phyloP scores from a whole-genome alignment of 371 early-diverging fungal species.

The Syncephalastrum sp. region DNA sequence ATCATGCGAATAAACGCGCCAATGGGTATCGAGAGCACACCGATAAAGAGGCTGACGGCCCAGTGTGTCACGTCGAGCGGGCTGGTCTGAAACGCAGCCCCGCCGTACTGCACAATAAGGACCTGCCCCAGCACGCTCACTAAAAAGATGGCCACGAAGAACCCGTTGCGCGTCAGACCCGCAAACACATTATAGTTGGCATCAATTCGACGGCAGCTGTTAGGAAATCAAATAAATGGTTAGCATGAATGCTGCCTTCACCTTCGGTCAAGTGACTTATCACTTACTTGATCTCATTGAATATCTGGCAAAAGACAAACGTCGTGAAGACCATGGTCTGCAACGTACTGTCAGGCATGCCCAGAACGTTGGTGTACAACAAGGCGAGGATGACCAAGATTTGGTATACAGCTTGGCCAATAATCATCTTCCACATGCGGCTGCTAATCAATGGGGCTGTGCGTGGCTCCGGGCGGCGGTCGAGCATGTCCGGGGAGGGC shows the following conservation, averaged over 20 bases:
- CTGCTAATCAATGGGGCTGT: constrained; percentile 63
- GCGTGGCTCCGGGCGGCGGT: constrained; percentile 58
- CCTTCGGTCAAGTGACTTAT: too few relatives aligned
- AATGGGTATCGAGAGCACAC: constrained; percentile 66
- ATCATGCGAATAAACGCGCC: constrained; percentile 69
- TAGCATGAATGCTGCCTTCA: not conserved
- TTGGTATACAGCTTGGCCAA: constrained; percentile 61
- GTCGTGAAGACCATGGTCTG: constrained; percentile 72
- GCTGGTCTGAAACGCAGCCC: constrained; percentile 57
- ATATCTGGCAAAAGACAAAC: constrained; percentile 79
- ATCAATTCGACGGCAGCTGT: constrained; percentile 66
- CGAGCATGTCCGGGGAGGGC: constrained; percentile 61
- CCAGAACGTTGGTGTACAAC: constrained; percentile 37
- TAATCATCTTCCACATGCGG: constrained; percentile 78
- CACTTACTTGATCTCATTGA: constrained; percentile 69
- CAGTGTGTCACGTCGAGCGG: constrained; percentile 59
- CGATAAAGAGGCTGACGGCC: constrained; percentile 64
- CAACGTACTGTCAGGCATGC: constrained; percentile 22
- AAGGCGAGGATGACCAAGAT: constrained; percentile 51
- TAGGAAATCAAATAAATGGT: constrained; percentile 2
- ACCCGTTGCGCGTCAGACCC: constrained; percentile 52
- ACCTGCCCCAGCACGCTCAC: constrained; percentile 57
- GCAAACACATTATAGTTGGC: constrained; percentile 63
- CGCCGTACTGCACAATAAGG: constrained; percentile 64
- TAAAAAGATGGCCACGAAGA: constrained; percentile 61